Evolutionary conservation across 2,329 filamentous ascomycete genomes (phyloP).

Genomic region (Colletotrichum sp.): DNA sequence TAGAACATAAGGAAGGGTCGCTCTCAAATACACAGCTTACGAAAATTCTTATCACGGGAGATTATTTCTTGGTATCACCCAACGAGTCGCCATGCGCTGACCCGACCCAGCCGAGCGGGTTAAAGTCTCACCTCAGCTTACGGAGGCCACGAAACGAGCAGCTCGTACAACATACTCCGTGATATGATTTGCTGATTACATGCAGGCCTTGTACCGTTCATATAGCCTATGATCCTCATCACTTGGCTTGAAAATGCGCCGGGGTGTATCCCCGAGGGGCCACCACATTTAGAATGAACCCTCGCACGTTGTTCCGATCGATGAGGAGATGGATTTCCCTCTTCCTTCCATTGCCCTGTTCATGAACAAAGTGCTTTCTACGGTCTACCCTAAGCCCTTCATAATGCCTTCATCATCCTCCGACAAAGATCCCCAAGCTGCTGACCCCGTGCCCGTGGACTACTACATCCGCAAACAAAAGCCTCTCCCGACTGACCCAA

Average conservation of each 20-base stretch:
- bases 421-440: neutral
- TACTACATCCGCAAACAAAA: neutral
- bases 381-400: rapidly evolving
- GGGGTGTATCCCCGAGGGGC: too few species aligned
- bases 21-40: neutral
- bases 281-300: neutral
- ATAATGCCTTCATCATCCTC: neutral
- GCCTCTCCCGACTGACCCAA: neutral
- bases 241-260: too few species aligned
- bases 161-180: neutral
- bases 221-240: neutral
- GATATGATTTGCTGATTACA: neutral
- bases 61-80: neutral
- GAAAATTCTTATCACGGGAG: neutral
- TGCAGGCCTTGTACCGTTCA: neutral
- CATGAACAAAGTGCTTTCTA: neutral
- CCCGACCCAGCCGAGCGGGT: neutral
- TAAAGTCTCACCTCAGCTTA: neutral
- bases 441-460: neutral
- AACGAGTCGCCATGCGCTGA: neutral
- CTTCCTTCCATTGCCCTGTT: rapidly evolving
- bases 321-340: neutral
- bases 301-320: neutral
- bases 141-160: neutral
- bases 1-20: neutral